A percentile compares a stretch with the other conserved stretches of the same genome.
Evolutionary conservation across 306 rosid genomes (phyloP).

Genomic region (Dryas alaskensis): DNA sequence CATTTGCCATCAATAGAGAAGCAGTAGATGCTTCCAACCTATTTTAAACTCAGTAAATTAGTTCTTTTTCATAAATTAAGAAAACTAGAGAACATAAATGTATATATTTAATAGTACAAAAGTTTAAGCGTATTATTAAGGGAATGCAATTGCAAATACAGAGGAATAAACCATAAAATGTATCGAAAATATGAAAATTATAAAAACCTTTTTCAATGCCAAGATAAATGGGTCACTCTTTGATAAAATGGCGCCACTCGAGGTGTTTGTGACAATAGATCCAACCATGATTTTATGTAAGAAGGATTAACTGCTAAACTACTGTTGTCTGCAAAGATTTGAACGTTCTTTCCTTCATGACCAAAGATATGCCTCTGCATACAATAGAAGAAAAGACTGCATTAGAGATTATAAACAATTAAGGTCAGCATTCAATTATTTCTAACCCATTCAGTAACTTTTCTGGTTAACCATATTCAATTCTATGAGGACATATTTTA

Average conservation of each 20-base stretch:
- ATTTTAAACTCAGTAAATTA: neutral
- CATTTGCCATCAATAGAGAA: neutral
- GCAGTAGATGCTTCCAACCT: neutral
- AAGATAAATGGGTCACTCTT: conserved; percentile 75
- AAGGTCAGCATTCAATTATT: neutral
- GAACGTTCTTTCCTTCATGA: conserved; percentile 69
- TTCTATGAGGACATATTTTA: neutral
- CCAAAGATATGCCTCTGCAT: conserved; percentile 93
- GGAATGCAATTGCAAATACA: neutral
- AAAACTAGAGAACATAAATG: neutral
- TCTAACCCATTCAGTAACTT: neutral
- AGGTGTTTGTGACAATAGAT: conserved; percentile 77
- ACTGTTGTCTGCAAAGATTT: conserved; percentile 77
- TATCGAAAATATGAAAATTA: neutral
- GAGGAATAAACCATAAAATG: conserved; percentile 1
- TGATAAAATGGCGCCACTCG: conserved; percentile 91
- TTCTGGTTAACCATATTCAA: neutral
- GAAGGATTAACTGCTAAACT: conserved; percentile 92
- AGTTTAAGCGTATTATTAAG: neutral
- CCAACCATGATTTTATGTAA: conserved; percentile 80
- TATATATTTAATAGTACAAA: neutral
- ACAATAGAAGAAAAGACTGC: conserved; percentile 21
- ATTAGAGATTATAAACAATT: conserved; percentile 17
- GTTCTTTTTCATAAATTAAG: neutral
- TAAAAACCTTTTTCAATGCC: conserved; percentile 82